These are phyloP conservation scores for Reutealis trisperma DNA, from an alignment of 345 rosid species.

Conservation along the genomic window DNA sequence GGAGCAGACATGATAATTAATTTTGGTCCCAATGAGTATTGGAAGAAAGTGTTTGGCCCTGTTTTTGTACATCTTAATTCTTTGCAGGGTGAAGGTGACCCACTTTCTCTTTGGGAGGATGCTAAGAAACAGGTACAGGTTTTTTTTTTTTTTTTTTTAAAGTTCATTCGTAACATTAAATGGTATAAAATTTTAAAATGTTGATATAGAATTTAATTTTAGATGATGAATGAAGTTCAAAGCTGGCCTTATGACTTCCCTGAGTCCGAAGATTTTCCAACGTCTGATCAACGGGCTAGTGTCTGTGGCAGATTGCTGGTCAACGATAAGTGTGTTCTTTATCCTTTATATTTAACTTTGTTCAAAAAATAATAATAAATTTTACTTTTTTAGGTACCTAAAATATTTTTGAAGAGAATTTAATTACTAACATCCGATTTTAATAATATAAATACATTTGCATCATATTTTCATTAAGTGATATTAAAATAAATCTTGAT, in stretches of 20 bases:
- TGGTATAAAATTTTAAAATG: too few relatives aligned
- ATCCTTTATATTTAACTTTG: not conserved
- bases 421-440: too few relatives aligned
- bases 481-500: too few relatives aligned
- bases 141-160: too few relatives aligned
- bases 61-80: conserved; percentile 26
- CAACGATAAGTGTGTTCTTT: conserved; percentile 37
- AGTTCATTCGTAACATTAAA: not conserved
- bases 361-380: too few relatives aligned
- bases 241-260: conserved; percentile 38
- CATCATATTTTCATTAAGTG: too few relatives aligned
- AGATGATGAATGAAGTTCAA: conserved; percentile 25
- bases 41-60: conserved; percentile 39
- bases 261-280: conserved; percentile 38
- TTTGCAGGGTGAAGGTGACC: not conserved
- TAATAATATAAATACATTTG: too few relatives aligned
- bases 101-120: conserved; percentile 26
- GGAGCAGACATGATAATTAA: conserved; percentile 23
- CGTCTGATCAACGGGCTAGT: conserved; percentile 43
- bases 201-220: too few relatives aligned
- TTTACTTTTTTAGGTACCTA: too few relatives aligned
- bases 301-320: conserved; percentile 44
- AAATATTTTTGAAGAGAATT: too few relatives aligned
- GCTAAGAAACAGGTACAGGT: conserved; percentile 35
- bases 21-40: conserved; percentile 19